Base-by-base conservation (phyloP, 2,329 filamentous ascomycete species). In the Fusarium sulawesiense region DNA sequence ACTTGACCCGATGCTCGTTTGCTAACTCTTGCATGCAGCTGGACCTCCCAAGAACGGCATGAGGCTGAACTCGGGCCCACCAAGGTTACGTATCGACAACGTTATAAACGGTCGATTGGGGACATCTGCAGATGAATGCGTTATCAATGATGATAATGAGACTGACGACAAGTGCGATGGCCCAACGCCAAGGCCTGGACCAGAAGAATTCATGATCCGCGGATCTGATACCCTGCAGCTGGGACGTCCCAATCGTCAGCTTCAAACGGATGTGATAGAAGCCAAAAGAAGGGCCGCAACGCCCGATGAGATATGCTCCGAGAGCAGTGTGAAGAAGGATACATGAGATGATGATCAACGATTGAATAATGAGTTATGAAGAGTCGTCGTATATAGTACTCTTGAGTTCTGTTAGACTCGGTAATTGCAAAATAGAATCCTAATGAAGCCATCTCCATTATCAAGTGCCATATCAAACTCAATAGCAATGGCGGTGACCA, bases 21-120 rank as follows among this genome's bases (percentile, higher is more conserved):
- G 30, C 76, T 78, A 53, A 78, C 70, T 37, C 4, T 20, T 44
- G 48, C 27, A 47, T 44, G 41, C 54, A 80, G 79, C 79, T 53
- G 79, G 79, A 6, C 79, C 79, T 16, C 79, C 78, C 12, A 79
- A 79, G 66, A 81, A 81, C 34, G 79, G 78, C 23, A 72, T 75
- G 42, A 72, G 70, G 21, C 73, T 80, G 20, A 79, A 79, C 44
- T 80, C 79, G 2, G 79, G 79, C 1, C 79, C 79, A 18, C 79
- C 79, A 3, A 77, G 79, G 16, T 69, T 81, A 16, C 77, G 79
- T 7, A 81, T 81, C 56, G 79, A 81, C 72, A 81, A 81, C 53
- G 71, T 80, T 44, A 80, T 81, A 68, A 81, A 81, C 56, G 73
- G 73, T 45, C 74, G 79, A 37, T 61, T 61, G 50, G 73, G 73